Base-by-base conservation (phyloP, 2,329 filamentous ascomycete species). In the Penicillium sp. region DNA sequence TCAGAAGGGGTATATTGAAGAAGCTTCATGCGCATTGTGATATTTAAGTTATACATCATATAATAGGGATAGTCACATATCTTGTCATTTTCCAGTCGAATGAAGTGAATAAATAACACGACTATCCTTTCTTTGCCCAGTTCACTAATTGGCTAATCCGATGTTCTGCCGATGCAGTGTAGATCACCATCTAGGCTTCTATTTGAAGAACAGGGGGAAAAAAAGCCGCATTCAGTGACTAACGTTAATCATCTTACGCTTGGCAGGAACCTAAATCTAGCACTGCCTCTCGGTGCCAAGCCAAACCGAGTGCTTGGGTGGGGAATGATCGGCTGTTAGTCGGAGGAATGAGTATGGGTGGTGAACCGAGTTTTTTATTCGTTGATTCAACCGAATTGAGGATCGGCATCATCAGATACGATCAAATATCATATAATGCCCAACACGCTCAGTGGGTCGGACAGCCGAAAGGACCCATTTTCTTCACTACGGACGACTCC, bases 191-290 rank as follows among this genome's bases (percentile, higher is more conserved):
- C 13, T 2, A 24, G 21, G 21, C 26, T 10, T 40, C 4, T 2
- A 4, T 26, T 24, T 40, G 21, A 26, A n/a, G 4, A 15, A 10
- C 18, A 15, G 7, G 7, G n/a, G 26, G 23, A 20, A 42, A 29
- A 42, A 42, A 42, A 42, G 39, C 39, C 39, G 29, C 39, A 42
- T 27, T 42, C n/a, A 17, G 26, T 42, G 39, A 42, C 39, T 42
- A 42, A 42, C 15, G 23, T 20, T 2, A 30, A 42, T 20, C n/a
- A 17, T 40, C 1, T 8, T 24, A 26, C n/a, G 23, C 39, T 42
- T 29, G 39, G 39, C 24, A 6, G 29, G 21, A 37, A 23, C 18
- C 18, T 37, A 23, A 37, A 37, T 24, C 18, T 0, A 4, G 8
- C 34, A 37, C 34, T 23, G 34, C 34, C 18, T 37, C 37, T 29